A percentile compares a stretch with the other conserved stretches of the same genome.
These are phyloP conservation scores for Penicillium odoratum DNA, from an alignment of 495 filamentous ascomycete species.

Conservation along the genomic window DNA sequence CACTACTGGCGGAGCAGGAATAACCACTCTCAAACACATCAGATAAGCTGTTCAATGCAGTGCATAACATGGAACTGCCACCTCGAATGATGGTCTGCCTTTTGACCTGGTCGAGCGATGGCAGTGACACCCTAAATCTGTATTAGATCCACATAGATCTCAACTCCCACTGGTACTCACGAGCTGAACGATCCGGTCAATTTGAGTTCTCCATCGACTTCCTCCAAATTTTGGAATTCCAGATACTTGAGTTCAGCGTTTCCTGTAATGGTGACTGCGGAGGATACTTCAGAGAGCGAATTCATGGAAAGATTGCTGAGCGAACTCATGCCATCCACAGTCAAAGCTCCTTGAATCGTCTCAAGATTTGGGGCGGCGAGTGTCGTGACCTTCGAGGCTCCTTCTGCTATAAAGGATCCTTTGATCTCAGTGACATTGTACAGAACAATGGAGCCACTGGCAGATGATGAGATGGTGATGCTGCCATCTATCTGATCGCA, in stretches of 20 bases:
- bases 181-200: constrained; percentile 28
- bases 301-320: constrained; percentile 19
- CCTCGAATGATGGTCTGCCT: constrained; percentile 26
- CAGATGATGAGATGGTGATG: constrained; percentile 27
- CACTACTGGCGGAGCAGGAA: constrained; percentile 17
- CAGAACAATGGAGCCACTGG: constrained; percentile 27
- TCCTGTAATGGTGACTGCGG: constrained; percentile 22
- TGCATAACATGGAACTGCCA: constrained; percentile 26
- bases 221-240: constrained; percentile 25
- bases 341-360: constrained; percentile 24
- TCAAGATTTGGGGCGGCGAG: constrained; percentile 27
- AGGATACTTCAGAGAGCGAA: constrained; percentile 16
- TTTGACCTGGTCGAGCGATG: constrained; percentile 26
- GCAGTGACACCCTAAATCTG: constrained; percentile 24
- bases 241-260: constrained; percentile 26
- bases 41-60: constrained; percentile 17
- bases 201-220: constrained; percentile 26
- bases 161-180: constrained; percentile 14
- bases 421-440: constrained; percentile 28
- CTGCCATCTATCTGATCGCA: constrained; percentile 30
- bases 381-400: constrained; percentile 17
- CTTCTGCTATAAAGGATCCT: constrained; percentile 25
- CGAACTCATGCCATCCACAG: constrained; percentile 22
- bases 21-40: constrained; percentile 22
- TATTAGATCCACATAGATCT: background rate